phyloP scores from a whole-genome alignment of 257 asterid species.

The Solanum piurae region DNA sequence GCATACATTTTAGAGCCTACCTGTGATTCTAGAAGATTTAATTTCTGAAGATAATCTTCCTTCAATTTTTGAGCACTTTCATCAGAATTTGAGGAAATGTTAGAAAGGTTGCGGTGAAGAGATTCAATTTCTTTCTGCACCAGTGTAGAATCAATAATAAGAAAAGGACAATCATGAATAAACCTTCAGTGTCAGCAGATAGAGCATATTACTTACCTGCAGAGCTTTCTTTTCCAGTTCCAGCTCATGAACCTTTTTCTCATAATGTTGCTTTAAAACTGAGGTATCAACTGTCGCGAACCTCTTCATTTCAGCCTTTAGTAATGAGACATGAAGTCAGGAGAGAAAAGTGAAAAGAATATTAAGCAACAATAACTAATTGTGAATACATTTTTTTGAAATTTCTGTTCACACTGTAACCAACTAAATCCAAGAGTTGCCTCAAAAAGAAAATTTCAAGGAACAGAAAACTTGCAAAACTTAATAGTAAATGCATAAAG shows the following conservation, averaged over 20 bases:
- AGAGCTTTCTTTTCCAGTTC: constrained; percentile 63
- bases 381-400: background rate
- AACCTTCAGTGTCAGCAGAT: background rate
- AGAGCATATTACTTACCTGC: constrained; percentile 52
- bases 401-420: background rate
- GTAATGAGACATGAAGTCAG: constrained; percentile 1
- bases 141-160: background rate
- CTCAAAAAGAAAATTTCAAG: background rate
- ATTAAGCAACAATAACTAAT: background rate
- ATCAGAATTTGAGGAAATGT: constrained; percentile 65
- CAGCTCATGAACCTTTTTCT: constrained; percentile 84
- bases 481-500: background rate
- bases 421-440: background rate
- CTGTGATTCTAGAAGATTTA: constrained; percentile 88
- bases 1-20: constrained; percentile 12
- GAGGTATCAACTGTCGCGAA: constrained; percentile 56
- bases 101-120: constrained; percentile 54
- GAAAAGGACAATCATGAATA: background rate
- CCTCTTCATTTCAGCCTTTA: constrained; percentile 90
- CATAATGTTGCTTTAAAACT: constrained; percentile 82
- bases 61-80: constrained; percentile 91
- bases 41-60: constrained; percentile 89
- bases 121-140: constrained; percentile 85
- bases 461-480: background rate
- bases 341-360: background rate